Evolutionary conservation across 139 green algal genomes (phyloP), one percentile per base, ranked within the genome.

Genomic region (Haematococcus lacustris): DNA sequence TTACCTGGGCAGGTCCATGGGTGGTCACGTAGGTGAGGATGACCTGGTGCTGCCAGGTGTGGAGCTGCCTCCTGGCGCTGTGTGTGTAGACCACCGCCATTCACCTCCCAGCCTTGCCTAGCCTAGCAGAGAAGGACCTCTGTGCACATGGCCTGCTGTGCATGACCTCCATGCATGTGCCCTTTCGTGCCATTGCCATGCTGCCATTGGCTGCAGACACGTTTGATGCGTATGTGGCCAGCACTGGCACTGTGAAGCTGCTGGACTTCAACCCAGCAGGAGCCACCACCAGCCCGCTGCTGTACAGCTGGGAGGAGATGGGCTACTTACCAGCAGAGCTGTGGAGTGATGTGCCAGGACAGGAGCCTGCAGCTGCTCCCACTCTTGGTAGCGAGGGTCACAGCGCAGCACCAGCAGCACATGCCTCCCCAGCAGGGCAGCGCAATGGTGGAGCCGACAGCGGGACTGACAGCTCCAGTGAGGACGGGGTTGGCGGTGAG

Each of bases 231-330:
- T 97, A 97, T 63, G 76, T 98, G 0, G 81, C 90, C 5, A 75
- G 73, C 21, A 79, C 53, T 38, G 66, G 67, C 28, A 51, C 63
- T 0, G 80, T 95, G 0, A 81, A 80, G 28, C 66, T 98, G 3
- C 5, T 98, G 26, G 94, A 98, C 81, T 91, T 98, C 74, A 98
- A 97, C 76, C 87, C 93, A 0, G 74, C 88, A 35, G 80, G 83
- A 7, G 84, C 78, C 62, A 87, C 85, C 30, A 97, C 93, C 7
- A 82, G 85, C 0, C 89, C 94, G 17, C 86, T 98, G 68, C 83
- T 98, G 6, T 98, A 95, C 57, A 51, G 64, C 17, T 82, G 74
- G 75, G 60, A 65, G 32, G 71, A 77, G 71, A 70, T 77, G 71
- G 73, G 76, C n/a, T 40, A 35, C 30, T 21, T 37, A 51, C 35